Percentiles rank a stretch among this genome's conserved stretches.
These are phyloP conservation scores for Yamadazyma takamatsuzukensis DNA, from an alignment of 805 yeast genomes.

Conservation along the genomic window DNA sequence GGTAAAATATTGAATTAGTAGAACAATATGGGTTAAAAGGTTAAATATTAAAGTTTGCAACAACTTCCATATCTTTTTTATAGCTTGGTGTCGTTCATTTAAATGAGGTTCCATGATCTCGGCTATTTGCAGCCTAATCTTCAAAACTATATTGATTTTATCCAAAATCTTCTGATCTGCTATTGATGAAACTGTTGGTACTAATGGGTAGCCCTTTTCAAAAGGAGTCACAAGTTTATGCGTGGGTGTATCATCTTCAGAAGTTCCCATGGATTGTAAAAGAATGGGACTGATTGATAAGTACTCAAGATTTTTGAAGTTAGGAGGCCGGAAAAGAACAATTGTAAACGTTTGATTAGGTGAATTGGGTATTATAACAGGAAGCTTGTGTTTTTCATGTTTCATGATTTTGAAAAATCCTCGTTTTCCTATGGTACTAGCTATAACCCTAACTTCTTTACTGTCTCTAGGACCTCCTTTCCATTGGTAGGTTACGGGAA, in stretches of 20 bases:
- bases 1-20: slow-evolving; percentile 14
- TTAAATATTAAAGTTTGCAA: slow-evolving; percentile 3
- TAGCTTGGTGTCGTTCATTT: no score
- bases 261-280: slow-evolving; percentile 45
- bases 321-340: slow-evolving; percentile 67
- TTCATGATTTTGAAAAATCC: slow-evolving; percentile 1
- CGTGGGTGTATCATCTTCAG: slow-evolving; percentile 1
- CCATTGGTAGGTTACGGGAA: no score
- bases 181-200: slow-evolving; percentile 13
- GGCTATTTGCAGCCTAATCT: slow-evolving; percentile 10
- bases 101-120: no score
- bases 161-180: slow-evolving; percentile 29
- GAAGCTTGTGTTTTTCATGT: background rate
- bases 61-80: background rate
- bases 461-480: no score
- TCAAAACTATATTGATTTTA: slow-evolving; percentile 28
- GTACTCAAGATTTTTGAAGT: slow-evolving; percentile 67
- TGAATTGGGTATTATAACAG: background rate
- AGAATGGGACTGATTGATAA: slow-evolving; percentile 71
- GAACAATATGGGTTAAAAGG: slow-evolving; percentile 11
- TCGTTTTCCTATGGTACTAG: background rate
- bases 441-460: slow-evolving; percentile 1
- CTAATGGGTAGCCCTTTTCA: slow-evolving; percentile 1
- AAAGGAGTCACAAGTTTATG: background rate
- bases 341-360: slow-evolving; percentile 7